Percentiles rank a stretch among this genome's conserved stretches.
phyloP scores from a whole-genome alignment of 345 rosid species.

The Physaria fendleri region DNA sequence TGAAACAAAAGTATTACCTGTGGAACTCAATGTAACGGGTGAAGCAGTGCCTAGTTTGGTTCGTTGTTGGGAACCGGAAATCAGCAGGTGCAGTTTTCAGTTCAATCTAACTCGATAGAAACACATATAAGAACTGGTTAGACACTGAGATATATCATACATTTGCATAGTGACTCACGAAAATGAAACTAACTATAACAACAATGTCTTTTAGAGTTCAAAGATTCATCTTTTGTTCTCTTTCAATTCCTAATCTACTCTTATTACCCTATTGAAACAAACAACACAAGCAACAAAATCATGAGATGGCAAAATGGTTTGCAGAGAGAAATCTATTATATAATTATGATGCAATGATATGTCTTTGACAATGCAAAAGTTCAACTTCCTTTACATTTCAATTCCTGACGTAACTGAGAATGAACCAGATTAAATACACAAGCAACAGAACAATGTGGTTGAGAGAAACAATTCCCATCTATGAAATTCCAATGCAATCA shows the following conservation, averaged over 20 bases:
- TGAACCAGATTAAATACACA: not conserved
- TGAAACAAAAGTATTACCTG: conserved; percentile 38
- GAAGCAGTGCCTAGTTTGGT: conserved; percentile 97
- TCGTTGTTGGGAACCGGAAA: conserved; percentile 94
- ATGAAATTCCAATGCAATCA: not conserved
- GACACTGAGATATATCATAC: not conserved
- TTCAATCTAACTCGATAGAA: conserved; percentile 32
- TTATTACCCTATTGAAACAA: not conserved
- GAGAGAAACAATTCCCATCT: not conserved
- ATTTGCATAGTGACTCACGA: not conserved
- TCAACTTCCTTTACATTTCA: not conserved
- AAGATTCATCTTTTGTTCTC: not conserved
- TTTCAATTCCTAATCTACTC: not conserved
- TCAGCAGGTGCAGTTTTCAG: conserved; percentile 97
- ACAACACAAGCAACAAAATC: not conserved
- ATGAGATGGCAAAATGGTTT: not conserved
- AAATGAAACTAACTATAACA: not conserved
- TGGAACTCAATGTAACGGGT: conserved; percentile 91
- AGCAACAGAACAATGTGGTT: not conserved
- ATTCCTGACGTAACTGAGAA: not conserved
- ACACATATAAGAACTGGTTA: not conserved
- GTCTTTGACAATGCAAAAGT: not conserved
- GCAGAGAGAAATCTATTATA: not conserved
- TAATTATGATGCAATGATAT: not conserved
- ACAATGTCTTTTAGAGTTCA: not conserved